Base-by-base conservation (phyloP, 2,329 filamentous ascomycete genomes). In the Exophiala sp. region DNA sequence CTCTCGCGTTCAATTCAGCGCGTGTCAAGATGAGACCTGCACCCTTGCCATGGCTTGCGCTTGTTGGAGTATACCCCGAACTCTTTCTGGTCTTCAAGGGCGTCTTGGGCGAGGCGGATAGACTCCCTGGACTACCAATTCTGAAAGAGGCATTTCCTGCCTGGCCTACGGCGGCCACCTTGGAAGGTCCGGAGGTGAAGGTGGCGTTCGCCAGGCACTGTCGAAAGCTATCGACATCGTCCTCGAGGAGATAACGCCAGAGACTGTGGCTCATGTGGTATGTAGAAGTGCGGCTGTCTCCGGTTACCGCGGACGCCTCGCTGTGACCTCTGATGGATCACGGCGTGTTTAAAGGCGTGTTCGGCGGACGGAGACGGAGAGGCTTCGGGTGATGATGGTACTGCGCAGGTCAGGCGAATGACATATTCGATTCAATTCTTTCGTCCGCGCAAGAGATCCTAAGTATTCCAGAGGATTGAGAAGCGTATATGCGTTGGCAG, bases 231-330 rank as follows among this genome's bases (percentile, higher is more conserved):
- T 95, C 91, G 84, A 96, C 88, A 84, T 99, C 91, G 82, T 96
- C 89, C 84, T 96, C 88, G 79, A 95, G 87, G 72, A 92, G 97
- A 72, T 84, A 89, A 82, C 91, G 91, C 92, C 92, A 96, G 73
- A 99, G 85, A 83, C 88, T 83, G 78, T 91, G 87, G 86, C 89
- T 97, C 92, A 97, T 94, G 84, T 84, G 84, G 76, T 70, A 72
- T 65, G 63, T 66, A 55, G 66, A 64, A 50, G 46, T 47, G 54
- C 52, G 47, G 54, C 58, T 57, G 60, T 68, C 50, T 61, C 70
- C 76, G 75, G 71, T 71, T 72, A 73, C 75, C 77, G 82, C 79
- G 76, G 69, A 81, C 87, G 86, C 89, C 90, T 95, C 87, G 89
- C 89, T 89, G 85, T 90, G 86, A 87, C 84, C 88, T 87, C 87